Base-by-base conservation (phyloP, 2,329 filamentous ascomycete species). In the Pyrenochaeta sp. region DNA sequence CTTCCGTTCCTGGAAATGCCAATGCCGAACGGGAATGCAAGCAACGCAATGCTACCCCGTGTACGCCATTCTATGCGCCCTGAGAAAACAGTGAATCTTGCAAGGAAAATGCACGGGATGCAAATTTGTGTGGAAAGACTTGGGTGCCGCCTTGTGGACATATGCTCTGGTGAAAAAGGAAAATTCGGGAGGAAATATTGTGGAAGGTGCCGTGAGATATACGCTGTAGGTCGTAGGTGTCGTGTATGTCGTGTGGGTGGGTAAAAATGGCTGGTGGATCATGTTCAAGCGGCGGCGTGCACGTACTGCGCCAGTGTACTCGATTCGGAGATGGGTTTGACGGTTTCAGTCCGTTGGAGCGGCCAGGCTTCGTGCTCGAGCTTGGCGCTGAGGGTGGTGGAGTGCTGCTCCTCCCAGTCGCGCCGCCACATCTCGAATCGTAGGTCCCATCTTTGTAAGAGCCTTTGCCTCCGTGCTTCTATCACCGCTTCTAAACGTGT, bases 401-500 rank as follows among this genome's bases (percentile, higher is more conserved):
- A 44, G 30, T 68, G 52, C 35, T 69, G 57, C 7, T 45, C 53
- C 32, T 70, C 66, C 65, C 65, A 71, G 35, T 67, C 65, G 44
- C 60, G 66, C 8, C 63, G 59, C 59, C 71, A 69, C 6, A 74
- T 69, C 24, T 73, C 72, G 31, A 67, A 68, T 35, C 65, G 67
- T 22, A 75, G 57, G 27, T 72, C 66, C 73, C 73, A 75, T 44
- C 72, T 51, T 34, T 65, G 63, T 11, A 53, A 46, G 7, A 74
- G 26, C 28, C 66, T 55, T 32, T 53, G 54, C 37, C 68, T 60
- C 30, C 72, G 67, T 17, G 55, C 51, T n/a, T 58, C 57, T 2
- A 71, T 67, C 5, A 65, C 30, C 1, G 59, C 44, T 10, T 73
- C 69, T 7, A 74, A 44, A 14, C 65, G 65, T 17, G 57, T 59